Evolutionary conservation across 345 rosid species (phyloP), one percentile per base, ranked within the genome.

Genomic region (Erysimum cheiranthoides): DNA sequence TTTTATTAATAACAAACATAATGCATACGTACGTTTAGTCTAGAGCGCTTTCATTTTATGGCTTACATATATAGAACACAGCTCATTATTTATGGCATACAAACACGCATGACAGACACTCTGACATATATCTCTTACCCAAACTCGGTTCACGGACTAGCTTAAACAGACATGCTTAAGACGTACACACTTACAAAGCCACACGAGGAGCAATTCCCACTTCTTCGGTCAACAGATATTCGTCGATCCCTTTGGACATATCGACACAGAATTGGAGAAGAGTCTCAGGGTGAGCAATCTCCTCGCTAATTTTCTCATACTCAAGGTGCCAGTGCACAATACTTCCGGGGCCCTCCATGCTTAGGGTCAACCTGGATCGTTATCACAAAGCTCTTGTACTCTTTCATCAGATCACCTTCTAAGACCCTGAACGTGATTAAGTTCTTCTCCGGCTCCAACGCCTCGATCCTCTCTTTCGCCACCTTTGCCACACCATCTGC

Each of bases 311-410:
- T 39, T 72, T 72, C 61, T 72, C 68, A 25, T 72, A 72, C 61
- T 72, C 76, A 13, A 79, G 7, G 18, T 52, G 77, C 79, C 76
- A 79, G 18, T 79, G 63, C 35, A 32, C 82, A 3, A 70, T 18
- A 61, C 73, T 43, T 6, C 79, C 76, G 0, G 56, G n/a, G 34
- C 12, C 45, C 77, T 27, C 8, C 77, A 11, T 52, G 59, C 50
- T 79, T 79, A 54, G 79, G 76, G 25, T 57, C 65, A 7, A 32
- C 73, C 16, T 75, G 62, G 10, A 50, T 17, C 0, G 73, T 74
- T 39, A 67, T 13, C 32, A 35, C 21, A 28, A 78, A 72, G 50
- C 51, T 58, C 54, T 72, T 39, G 69, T 54, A 72, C 42, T 78
- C 81, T 39, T 78, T 47, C 68, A 57, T 39, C 11, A 72, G 1